phyloP scores from a whole-genome alignment of 768 basidiomycete species.

The Podaxis sp. region DNA sequence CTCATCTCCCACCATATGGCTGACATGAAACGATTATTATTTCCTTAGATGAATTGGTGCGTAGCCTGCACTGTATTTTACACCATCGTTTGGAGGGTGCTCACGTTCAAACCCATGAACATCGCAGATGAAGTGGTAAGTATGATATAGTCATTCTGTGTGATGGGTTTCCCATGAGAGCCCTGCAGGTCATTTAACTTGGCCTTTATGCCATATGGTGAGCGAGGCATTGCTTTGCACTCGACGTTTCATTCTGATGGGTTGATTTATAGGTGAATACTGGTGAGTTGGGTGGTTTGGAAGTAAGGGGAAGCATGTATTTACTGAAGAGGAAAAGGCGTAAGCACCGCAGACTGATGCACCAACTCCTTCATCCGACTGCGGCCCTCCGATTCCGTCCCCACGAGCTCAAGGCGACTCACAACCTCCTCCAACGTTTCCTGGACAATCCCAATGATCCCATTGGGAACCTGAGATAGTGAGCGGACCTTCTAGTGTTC shows the following conservation, averaged over 20 bases:
- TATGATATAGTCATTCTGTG: background rate
- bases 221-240: constrained; percentile 5
- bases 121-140: constrained; percentile 7
- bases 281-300: constrained; percentile 13
- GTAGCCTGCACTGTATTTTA: background rate
- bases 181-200: constrained; percentile 26
- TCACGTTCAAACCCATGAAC: no score
- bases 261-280: constrained; percentile 14
- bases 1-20: background rate
- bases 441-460: constrained; percentile 19
- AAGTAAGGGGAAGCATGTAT: background rate
- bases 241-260: background rate
- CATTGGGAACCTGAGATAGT: constrained; percentile 4
- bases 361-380: constrained; percentile 25
- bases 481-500: background rate
- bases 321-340: constrained; percentile 23
- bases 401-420: constrained; percentile 22
- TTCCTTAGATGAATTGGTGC: constrained; percentile 6
- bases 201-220: constrained; percentile 27
- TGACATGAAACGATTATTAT: background rate
- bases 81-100: no score
- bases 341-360: constrained; percentile 25
- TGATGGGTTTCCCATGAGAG: background rate
- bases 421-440: constrained; percentile 23
- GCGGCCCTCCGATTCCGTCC: constrained; percentile 21